Evolutionary conservation across 371 early-diverging fungal species (phyloP).

Genomic region (Mortierella sp.): DNA sequence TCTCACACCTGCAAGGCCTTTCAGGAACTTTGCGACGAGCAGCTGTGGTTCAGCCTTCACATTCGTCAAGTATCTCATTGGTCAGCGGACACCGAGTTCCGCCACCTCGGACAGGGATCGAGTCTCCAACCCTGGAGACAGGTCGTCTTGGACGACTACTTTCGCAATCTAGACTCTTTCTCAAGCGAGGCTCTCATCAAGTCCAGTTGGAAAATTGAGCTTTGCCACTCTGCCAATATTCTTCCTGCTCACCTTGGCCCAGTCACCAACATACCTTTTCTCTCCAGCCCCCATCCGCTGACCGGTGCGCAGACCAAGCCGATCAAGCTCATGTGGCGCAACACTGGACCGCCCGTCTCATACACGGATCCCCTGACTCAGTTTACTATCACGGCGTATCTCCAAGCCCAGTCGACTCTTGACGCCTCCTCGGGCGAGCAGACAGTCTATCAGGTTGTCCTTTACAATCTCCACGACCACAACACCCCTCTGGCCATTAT

Average conservation of each 20-base stretch:
- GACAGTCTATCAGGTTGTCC: constrained; percentile 19
- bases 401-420: constrained; percentile 18
- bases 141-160: constrained; percentile 19
- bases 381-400: constrained; percentile 24
- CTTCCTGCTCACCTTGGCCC: not conserved
- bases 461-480: constrained; percentile 25
- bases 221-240: not conserved
- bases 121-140: constrained; percentile 13
- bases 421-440: not conserved
- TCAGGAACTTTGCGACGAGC: not conserved
- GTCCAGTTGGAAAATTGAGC: not conserved
- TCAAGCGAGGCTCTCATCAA: not conserved
- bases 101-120: not conserved
- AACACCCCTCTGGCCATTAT: constrained; percentile 26
- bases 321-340: constrained; percentile 17
- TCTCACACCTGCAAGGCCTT: constrained; percentile 24
- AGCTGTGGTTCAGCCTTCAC: constrained; percentile 14
- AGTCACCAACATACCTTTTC: not conserved
- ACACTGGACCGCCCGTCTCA: constrained; percentile 18
- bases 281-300: constrained; percentile 10
- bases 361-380: constrained; percentile 11
- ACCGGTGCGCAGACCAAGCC: not conserved
- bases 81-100: constrained; percentile 1
- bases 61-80: not conserved
- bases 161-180: not conserved